phyloP scores from a whole-genome alignment of 805 yeast species.

The Ogataea allantospora region DNA sequence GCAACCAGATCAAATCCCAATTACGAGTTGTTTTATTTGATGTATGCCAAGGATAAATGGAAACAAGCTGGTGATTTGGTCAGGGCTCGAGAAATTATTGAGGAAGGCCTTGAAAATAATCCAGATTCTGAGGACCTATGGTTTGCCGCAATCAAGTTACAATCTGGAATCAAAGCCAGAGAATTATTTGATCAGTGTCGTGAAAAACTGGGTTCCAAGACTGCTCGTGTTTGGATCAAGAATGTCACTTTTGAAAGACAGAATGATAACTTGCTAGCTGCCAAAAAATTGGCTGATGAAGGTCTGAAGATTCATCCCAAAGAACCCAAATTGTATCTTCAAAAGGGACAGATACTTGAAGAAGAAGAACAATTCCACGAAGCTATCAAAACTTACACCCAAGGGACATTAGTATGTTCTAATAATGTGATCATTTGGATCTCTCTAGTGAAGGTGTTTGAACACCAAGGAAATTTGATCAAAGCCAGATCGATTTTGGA shows the following conservation, averaged over 20 bases:
- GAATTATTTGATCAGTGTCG: constrained; percentile 34
- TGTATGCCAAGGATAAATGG: constrained; percentile 76
- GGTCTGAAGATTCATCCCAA: constrained; percentile 52
- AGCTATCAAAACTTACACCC: constrained; percentile 48
- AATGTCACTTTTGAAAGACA: constrained; percentile 52
- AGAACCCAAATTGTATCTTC: constrained; percentile 55
- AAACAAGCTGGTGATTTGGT: constrained; percentile 40
- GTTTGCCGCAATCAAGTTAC: constrained; percentile 72
- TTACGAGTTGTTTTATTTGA: constrained; percentile 52
- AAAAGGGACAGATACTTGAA: constrained; percentile 55
- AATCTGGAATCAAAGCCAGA: constrained; percentile 40
- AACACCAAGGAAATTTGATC: constrained; percentile 40
- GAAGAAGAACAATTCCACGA: constrained; percentile 28
- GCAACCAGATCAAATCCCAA: constrained; percentile 52
- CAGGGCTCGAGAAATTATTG: constrained; percentile 54
- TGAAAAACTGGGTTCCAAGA: constrained; percentile 17
- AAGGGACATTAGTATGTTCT: constrained; percentile 52
- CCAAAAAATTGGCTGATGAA: constrained; percentile 40
- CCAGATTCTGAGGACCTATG: constrained; percentile 56
- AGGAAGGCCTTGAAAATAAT: constrained; percentile 42
- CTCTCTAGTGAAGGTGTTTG: constrained; percentile 47
- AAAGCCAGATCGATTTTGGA: constrained; percentile 75
- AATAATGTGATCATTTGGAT: constrained; percentile 52
- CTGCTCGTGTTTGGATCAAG: constrained; percentile 61
- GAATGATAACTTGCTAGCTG: constrained; percentile 33